These are phyloP conservation scores for Aspergillus incahuasiensis DNA, from an alignment of 495 filamentous ascomycete genomes.

Conservation along the genomic window DNA sequence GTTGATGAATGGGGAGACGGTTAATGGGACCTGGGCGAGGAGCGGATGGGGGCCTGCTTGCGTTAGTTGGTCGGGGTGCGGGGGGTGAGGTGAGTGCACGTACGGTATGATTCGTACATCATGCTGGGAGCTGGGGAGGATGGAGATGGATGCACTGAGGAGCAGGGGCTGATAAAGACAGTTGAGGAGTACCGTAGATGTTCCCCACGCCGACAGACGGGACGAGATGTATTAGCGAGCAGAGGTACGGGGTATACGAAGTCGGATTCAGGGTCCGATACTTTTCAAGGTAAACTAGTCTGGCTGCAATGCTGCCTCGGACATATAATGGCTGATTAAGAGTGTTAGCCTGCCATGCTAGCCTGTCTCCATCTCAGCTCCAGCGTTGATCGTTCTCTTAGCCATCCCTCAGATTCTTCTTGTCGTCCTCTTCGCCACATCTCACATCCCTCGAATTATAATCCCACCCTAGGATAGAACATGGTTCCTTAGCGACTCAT, in stretches of 20 bases:
- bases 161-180: neutral
- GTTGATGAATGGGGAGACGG: constrained; percentile 89
- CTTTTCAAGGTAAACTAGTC: neutral
- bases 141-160: neutral
- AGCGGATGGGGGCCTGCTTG: constrained; percentile 71
- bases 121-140: neutral
- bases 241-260: neutral
- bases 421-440: neutral
- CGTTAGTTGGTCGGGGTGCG: constrained; percentile 14
- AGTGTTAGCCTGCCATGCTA: neutral
- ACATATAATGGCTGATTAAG: constrained; percentile 1
- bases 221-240: neutral
- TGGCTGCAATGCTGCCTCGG: neutral
- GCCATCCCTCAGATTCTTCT: neutral
- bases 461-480: neutral
- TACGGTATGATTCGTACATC: constrained; percentile 47
- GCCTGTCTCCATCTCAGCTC: constrained; percentile 3
- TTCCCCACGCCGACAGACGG: neutral
- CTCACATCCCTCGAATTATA: neutral
- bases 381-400: constrained; percentile 1
- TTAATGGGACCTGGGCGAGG: constrained; percentile 86
- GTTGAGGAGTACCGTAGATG: neutral
- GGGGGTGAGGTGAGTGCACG: constrained; percentile 10
- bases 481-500: neutral
- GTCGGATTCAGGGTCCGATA: neutral